Base-by-base conservation (phyloP, 257 asterid genomes). In the Agastache rugosa region DNA sequence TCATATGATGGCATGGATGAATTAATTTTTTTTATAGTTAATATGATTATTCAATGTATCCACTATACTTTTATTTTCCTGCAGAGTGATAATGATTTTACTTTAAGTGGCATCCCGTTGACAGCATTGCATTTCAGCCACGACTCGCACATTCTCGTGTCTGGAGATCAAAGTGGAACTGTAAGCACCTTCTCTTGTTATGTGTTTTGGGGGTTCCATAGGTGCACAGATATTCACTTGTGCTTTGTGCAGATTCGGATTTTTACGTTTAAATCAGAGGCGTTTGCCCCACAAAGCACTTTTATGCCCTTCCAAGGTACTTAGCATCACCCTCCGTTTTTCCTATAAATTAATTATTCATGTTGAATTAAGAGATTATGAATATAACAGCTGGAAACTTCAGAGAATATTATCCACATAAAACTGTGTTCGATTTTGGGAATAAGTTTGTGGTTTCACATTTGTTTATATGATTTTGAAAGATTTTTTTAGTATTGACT, bases 81-180 rank as follows among this genome's bases (percentile, higher is more conserved):
- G 90, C 97, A 94, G 99, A 85, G 85, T 74, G 97, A 92, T 45
- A 84, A 65, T 83, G 95, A 87, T 84, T 65, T 82, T 35, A 86
- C 97, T 48, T 54, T 83, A 67, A 94, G 97, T 55, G 96, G 95
- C 69, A 75, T 90, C 71, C 91, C 93, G 0, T 20, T 92, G 90
- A 87, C 92, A 35, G 92, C 96, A 45, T 74, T 94, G 86, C 84
- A 80, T 77, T 89, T 84, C 67, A 65, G 79, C 55, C 76, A 74
- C 53, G 91, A 94, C 39, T 82, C 87, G 1, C 88, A 76, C 68
- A 22, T 76, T 67, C 93, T 94, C 63, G 80, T 94, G 48, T 84
- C 97, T 12, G 98, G 98, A 73, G 99, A 94, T 84, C 89, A 90
- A 84, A 90, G 85, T 81, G 99, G 97, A 86, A 84, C 11, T 80